These are phyloP conservation scores for Pisolithus microcarpus DNA, from an alignment of 768 basidiomycete species.

Conservation along the genomic window DNA sequence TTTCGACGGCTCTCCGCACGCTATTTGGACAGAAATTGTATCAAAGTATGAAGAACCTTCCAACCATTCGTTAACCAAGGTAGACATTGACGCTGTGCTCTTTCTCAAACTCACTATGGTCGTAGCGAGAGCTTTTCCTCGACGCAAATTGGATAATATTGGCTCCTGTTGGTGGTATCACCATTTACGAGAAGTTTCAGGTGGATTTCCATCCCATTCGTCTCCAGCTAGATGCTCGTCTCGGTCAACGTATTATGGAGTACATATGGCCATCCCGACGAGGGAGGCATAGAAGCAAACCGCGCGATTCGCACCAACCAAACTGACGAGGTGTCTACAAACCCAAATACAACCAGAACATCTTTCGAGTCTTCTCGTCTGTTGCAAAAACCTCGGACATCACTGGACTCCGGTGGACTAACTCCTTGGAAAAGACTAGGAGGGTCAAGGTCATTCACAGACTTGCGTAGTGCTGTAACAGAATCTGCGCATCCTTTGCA, in stretches of 20 bases:
- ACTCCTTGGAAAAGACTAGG: conserved; percentile 44
- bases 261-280: conserved; percentile 77
- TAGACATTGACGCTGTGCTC: conserved; percentile 17
- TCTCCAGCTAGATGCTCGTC: conserved; percentile 76
- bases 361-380: conserved; percentile 48
- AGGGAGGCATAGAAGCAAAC: conserved; percentile 15
- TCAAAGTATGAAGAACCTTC: conserved; percentile 67
- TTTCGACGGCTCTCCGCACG: conserved; percentile 77
- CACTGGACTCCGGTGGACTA: conserved; percentile 28
- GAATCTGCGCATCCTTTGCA: conserved; percentile 20
- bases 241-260: conserved; percentile 77
- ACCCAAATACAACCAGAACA: conserved; percentile 27
- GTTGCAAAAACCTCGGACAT: conserved; percentile 24
- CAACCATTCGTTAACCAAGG: conserved; percentile 68
- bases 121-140: conserved; percentile 64
- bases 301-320: not conserved
- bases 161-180: conserved; percentile 91
- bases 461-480: conserved; percentile 45
- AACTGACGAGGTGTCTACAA: conserved; percentile 18
- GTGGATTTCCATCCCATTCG: conserved; percentile 80
- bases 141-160: conserved; percentile 74
- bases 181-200: conserved; percentile 78
- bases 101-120: conserved; percentile 1
- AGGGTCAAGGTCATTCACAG: conserved; percentile 64
- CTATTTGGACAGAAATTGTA: conserved; percentile 83